Evolutionary conservation across 345 rosid genomes (phyloP), one percentile per base, ranked within the genome.

Genomic region (Syzygium aqueum): DNA sequence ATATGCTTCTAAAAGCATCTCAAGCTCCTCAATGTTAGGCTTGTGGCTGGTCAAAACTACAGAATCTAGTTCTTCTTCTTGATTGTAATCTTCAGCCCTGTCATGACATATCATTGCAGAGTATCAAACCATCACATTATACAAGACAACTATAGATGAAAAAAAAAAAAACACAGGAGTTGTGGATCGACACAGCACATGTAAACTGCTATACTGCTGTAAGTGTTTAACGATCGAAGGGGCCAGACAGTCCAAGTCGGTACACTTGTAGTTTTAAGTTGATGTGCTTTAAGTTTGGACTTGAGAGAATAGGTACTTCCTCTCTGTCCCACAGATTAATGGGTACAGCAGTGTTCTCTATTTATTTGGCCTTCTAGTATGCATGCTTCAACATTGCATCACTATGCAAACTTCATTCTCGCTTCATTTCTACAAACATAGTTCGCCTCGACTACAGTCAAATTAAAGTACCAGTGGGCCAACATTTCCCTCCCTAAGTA

Each of bases 1-100:
- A 85, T 94, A 92, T 25, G 94, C 95, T 89, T 94, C 94, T 73
- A 93, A 89, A 85, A 92, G 92, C 94, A 94, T 94, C 87, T 94
- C 95, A 52, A 94, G 85, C 90, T 92, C 94, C 88, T 92, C 92
- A 1, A 94, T 85, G 77, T 89, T 86, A 51, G 86, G 93, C 88
- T 94, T 93, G 33, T 87, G 40, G 84, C 49, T 82, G 33, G 59
- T 33, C 25, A 21, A 63, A 51, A 50, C 51, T 83, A 88, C 91
- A 53, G 90, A 84, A 84, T 59, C 63, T n/a, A 78, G 52, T 25
- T 73, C 84, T 25, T 86, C 86, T 19, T 86, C 90, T 22, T 88
- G 85, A 43, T 88, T 83, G 6, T 87, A 87, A 30, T 92, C 93
- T 83, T 88, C 90, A 25, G 50, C 85, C 86, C 94, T 92, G 85